phyloP scores from a whole-genome alignment of 2,329 filamentous ascomycete species.

The Cryphonectria nitschkei region DNA sequence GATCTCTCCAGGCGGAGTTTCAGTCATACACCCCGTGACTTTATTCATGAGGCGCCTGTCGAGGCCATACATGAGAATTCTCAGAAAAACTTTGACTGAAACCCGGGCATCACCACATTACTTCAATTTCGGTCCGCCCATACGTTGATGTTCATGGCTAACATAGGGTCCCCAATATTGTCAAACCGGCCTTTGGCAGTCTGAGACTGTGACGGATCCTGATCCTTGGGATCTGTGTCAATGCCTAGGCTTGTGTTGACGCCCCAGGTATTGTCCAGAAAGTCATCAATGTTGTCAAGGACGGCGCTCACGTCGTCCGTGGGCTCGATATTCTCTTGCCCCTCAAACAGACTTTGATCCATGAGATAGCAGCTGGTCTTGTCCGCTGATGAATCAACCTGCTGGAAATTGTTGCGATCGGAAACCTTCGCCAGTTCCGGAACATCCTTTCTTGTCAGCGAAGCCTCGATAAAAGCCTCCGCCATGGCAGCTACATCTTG shows the following conservation, averaged over 20 bases:
- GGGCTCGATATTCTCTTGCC: conserved; percentile 28
- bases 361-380: not conserved
- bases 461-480: conserved; percentile 52
- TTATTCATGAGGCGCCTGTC: not conserved
- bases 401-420: conserved; percentile 11
- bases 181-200: not conserved
- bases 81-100: not conserved
- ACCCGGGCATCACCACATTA: not conserved
- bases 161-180: conserved; percentile 20
- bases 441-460: conserved; percentile 35
- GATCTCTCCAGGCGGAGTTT: not conserved
- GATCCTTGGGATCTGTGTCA: conserved; percentile 35
- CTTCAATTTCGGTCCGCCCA: conserved; percentile 19
- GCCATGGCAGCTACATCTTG: conserved; percentile 52
- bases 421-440: not conserved
- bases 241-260: conserved; percentile 41
- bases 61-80: not conserved
- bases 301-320: conserved; percentile 51
- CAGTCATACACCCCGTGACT: not conserved
- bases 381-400: not conserved
- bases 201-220: conserved; percentile 16
- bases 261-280: conserved; percentile 44
- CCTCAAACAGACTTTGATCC: not conserved
- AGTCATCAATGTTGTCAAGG: conserved; percentile 50
- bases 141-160: conserved; percentile 21